Evolutionary conservation across 2,329 filamentous ascomycete species (phyloP), one percentile per base, ranked within the genome.

Genomic region (Beauveria bassiana): DNA sequence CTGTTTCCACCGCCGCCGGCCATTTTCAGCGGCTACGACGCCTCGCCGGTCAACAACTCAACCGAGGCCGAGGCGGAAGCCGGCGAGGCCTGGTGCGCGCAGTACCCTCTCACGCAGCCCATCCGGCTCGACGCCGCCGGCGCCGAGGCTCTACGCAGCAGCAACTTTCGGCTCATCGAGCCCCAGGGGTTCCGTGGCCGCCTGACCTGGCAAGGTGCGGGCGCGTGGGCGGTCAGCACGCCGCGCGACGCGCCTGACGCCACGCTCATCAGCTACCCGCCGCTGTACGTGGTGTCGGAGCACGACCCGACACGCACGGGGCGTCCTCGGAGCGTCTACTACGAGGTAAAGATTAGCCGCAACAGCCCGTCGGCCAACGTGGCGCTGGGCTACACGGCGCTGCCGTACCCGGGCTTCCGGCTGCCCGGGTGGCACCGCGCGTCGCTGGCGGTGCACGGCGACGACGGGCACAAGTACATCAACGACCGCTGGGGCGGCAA

Each of bases 371-470:
- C 81, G 62, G 73, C 80, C 57, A 75, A 74, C 45, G 75, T 93
- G 1, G 88, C 86, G 0, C 70, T 93, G 10, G 90, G 90, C 10
- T 91, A 86, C 71, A 76, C 82, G 0, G 89, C 89, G 1, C 82
- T 88, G 53, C 90, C 90, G 8, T 93, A 92, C 69, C 90, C 90
- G 7, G 79, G 81, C 0, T 93, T 91, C 77, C 82, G 90, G 8
- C 81, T 93, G 63, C 90, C 90, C 0, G 90, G 90, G 2, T 93
- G 90, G 90, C 88, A 95, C 70, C 82, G 90, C 40, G 90, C 83
- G 20, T 88, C 85, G 65, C 69, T 93, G 16, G 90, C 80, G 1
- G 84, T 93, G n/a, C 90, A 93, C 70, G 86, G 87, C 52, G 90
- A 93, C 71, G 90, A 93, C 71, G 90, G 90, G 0, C 81, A 87